Evolutionary conservation across 2,329 filamentous ascomycete species (phyloP).

Genomic region (Huntiella omanensis): DNA sequence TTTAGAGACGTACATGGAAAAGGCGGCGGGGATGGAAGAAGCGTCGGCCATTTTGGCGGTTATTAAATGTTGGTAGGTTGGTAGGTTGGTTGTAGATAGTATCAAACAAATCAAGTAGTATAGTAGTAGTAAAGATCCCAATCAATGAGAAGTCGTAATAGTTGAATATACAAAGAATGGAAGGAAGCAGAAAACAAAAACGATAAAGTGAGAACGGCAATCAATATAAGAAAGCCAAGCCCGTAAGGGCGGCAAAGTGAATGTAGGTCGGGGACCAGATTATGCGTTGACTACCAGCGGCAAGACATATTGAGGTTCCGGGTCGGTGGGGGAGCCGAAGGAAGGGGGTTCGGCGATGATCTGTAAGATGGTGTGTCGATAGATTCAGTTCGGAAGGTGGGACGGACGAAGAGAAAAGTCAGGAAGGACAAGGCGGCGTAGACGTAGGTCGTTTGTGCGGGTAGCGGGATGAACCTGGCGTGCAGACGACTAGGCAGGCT

Average conservation of each 20-base stretch:
- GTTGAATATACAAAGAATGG: no score
- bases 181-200: conserved; percentile 1
- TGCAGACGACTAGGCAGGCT: no score
- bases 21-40: conserved; percentile 6
- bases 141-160: neutral
- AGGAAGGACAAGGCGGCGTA: no score
- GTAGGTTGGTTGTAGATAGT: neutral
- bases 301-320: neutral
- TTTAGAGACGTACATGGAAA: conserved; percentile 20
- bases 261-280: neutral
- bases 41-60: neutral
- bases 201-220: conserved; percentile 14
- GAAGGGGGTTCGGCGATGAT: no score
- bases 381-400: no score
- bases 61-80: neutral
- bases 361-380: no score
- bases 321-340: no score
- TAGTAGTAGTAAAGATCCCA: neutral
- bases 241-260: neutral
- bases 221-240: neutral
- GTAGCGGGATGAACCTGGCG: no score
- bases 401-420: no score
- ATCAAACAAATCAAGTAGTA: neutral
- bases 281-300: conserved; percentile 1
- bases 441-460: no score